Base-by-base conservation (phyloP, 805 yeast genomes). In the Sugiyamaella lignohabitans region DNA sequence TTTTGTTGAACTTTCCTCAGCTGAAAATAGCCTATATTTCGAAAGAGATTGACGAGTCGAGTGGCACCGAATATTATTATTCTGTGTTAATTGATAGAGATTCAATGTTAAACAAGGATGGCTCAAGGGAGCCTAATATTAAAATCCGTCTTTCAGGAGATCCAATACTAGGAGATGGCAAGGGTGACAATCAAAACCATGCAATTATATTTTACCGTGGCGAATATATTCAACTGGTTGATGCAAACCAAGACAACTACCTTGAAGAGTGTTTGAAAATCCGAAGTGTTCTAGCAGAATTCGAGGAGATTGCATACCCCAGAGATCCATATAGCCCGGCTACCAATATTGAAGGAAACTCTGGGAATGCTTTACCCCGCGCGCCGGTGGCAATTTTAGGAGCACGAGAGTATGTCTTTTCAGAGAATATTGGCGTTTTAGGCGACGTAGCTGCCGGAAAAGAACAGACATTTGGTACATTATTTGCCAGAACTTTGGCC, bases 391-490 rank as follows among this genome's bases (percentile, higher is more conserved):
- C 97, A 0, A 88, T 91, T 57, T 75, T 91, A 38, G 97, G 98
- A 38, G 96, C 97, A 1, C 78, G 98, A 58, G 98, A 91, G 62
- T 88, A 87, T 62, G 88, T 91, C 24, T 91, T 91, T 68, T 84
- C 95, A 2, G 97, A 89, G 65, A 85, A 85, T 60, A 80, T 87
- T 50, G 98, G 98, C 49, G 83, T 89, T 10, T 70, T 89, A 37
- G 98, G 97, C 41, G 97, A 89, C 66, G 86, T 89, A 55, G 97
- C 97, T 19, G 98, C 98, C 18, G 96, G 96, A 5, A 89, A 89
- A 65, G 98, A 89, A 62, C 96, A 91, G 66, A 89, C 98, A 1
- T 89, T 89, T 70, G 98, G 98, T 21, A 89, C 98, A 0, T 70
- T 91, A 58, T 89, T 91, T 71, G 95, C 97, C 1, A 75, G 97